These are phyloP conservation scores for Carpinus fangiana DNA, from an alignment of 306 rosid genomes.

Conservation along the genomic window DNA sequence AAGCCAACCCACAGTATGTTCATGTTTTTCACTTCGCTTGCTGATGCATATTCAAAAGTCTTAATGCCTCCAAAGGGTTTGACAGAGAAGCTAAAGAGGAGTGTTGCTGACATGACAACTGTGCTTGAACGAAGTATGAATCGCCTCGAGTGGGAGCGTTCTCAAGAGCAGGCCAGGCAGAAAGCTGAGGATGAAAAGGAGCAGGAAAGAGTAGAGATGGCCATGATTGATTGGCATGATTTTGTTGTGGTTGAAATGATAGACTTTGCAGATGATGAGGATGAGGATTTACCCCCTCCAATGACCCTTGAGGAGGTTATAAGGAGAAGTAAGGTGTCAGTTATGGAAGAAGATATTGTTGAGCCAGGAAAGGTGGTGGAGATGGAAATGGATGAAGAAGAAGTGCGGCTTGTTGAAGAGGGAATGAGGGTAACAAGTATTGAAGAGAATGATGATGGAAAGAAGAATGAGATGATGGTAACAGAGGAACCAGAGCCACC, in stretches of 20 bases:
- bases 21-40: conserved; percentile 90
- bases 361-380: conserved; percentile 91
- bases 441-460: conserved; percentile 65
- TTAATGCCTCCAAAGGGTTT: conserved; percentile 90
- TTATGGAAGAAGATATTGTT: conserved; percentile 68
- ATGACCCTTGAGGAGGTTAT: conserved; percentile 95
- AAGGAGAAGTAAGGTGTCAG: conserved; percentile 78
- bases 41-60: conserved; percentile 90
- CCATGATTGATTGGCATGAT: conserved; percentile 99
- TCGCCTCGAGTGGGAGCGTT: conserved; percentile 91
- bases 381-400: conserved; percentile 99
- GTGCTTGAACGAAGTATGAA: conserved; percentile 89
- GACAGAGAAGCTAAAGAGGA: conserved; percentile 75
- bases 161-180: conserved; percentile 96
- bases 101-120: conserved; percentile 80
- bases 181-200: conserved; percentile 93
- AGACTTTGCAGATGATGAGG: conserved; percentile 96
- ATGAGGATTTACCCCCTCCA: conserved; percentile 88
- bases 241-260: conserved; percentile 93
- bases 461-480: conserved; percentile 56
- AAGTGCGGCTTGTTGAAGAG: conserved; percentile 92
- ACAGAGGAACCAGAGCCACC: conserved; percentile 80
- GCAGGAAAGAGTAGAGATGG: conserved; percentile 92
- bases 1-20: conserved; percentile 97
- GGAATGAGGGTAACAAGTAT: conserved; percentile 76